Percentiles rank a stretch among this genome's conserved stretches.
These are phyloP conservation scores for Fusarium marasasianum DNA, from an alignment of 2,329 filamentous ascomycete genomes.

Conservation along the genomic window DNA sequence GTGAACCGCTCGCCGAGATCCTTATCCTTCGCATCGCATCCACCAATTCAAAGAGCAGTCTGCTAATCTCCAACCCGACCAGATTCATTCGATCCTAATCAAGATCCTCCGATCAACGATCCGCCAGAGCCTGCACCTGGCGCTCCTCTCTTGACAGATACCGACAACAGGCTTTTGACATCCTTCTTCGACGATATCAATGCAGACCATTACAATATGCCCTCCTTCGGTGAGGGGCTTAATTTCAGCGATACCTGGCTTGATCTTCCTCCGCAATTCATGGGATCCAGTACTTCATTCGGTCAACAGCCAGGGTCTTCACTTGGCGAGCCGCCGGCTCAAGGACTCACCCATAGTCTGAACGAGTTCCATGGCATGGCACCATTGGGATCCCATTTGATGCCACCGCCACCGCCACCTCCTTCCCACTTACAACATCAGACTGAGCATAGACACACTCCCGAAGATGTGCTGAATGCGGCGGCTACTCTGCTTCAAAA, in stretches of 20 bases:
- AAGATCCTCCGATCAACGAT: conserved; percentile 59
- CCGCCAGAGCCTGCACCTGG: conserved; percentile 71
- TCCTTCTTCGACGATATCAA: conserved; percentile 66
- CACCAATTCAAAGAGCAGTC: background rate
- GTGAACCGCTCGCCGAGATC: conserved; percentile 45
- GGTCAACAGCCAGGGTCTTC: conserved; percentile 59
- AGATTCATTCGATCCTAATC: conserved; percentile 58
- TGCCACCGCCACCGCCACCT: conserved; percentile 49
- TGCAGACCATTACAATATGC: conserved; percentile 59
- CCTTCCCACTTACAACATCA: conserved; percentile 41
- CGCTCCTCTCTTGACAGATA: conserved; percentile 71
- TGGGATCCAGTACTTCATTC: conserved; percentile 72
- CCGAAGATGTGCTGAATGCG: conserved; percentile 65
- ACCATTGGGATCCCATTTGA: conserved; percentile 45
- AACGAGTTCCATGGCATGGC: conserved; percentile 33
- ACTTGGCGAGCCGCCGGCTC: conserved; percentile 35
- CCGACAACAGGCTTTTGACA: conserved; percentile 66
- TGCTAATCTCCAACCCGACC: conserved; percentile 43
- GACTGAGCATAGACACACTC: conserved; percentile 46
- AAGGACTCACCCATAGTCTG: conserved; percentile 33
- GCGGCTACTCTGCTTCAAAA: conserved; percentile 64
- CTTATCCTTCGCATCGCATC: background rate
- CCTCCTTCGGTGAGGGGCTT: conserved; percentile 61
- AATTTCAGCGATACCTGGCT: conserved; percentile 63
- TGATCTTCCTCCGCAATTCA: conserved; percentile 70